These are phyloP conservation scores for Cyberlindnera galapagoensis DNA, from an alignment of 805 yeast species.

Conservation along the genomic window DNA sequence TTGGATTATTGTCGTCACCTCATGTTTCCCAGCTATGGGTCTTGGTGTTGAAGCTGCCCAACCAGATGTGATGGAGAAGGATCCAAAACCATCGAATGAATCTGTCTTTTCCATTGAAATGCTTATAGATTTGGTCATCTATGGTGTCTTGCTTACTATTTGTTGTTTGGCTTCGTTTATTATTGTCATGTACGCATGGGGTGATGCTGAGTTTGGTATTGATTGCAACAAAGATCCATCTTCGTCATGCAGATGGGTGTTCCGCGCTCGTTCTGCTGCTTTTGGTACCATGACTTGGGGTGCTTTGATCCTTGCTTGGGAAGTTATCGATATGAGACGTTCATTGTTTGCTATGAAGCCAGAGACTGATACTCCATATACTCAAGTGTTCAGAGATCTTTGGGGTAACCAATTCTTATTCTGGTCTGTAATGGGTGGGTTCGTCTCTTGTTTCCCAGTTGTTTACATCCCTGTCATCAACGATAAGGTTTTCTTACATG, in stretches of 20 bases:
- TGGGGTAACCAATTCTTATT: conserved; percentile 73
- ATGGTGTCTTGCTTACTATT: conserved; percentile 69
- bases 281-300: conserved; percentile 86
- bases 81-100: conserved; percentile 51
- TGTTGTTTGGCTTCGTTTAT: conserved; percentile 64
- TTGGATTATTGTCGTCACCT: conserved; percentile 74
- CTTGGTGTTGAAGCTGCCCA: conserved; percentile 62
- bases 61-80: conserved; percentile 55
- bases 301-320: conserved; percentile 78
- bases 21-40: conserved; percentile 83
- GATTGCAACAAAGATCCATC: conserved; percentile 50
- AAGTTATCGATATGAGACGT: conserved; percentile 63
- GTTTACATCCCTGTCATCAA: conserved; percentile 88
- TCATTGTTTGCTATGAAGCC: conserved; percentile 71
- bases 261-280: conserved; percentile 68
- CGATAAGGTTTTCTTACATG: conserved; percentile 65
- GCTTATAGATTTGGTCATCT: conserved; percentile 59
- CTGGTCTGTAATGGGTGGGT: conserved; percentile 74
- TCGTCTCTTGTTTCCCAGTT: conserved; percentile 69
- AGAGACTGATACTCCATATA: conserved; percentile 47
- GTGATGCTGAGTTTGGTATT: conserved; percentile 57
- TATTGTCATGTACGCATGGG: conserved; percentile 59
- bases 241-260: conserved; percentile 52
- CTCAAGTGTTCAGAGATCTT: conserved; percentile 55
- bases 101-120: conserved; percentile 63